Conservation (phyloP, 306 rosid genomes). For the Vicia villosa region DNA sequence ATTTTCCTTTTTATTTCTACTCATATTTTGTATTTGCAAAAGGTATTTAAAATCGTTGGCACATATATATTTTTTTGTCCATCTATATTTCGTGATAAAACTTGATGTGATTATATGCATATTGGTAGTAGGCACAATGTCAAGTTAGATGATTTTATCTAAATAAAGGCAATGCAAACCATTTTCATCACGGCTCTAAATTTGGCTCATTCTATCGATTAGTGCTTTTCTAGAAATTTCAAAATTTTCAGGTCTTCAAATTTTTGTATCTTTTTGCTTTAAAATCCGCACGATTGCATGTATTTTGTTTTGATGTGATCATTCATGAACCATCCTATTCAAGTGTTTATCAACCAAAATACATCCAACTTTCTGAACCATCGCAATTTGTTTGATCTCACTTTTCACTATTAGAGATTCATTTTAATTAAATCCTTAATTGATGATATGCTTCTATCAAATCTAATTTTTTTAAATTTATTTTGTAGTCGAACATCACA, state of each 20-base stretch:
- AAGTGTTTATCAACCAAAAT: slow-evolving; percentile 31
- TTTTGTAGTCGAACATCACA: no score
- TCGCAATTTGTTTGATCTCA: slow-evolving; percentile 14
- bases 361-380: slow-evolving; percentile 35
- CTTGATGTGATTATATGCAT: background rate
- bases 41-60: no score
- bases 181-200: slow-evolving; percentile 46
- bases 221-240: slow-evolving; percentile 39
- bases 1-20: no score
- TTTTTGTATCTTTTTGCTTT: slow-evolving; percentile 41
- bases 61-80: no score
- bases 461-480: background rate
- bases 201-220: slow-evolving; percentile 45
- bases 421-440: slow-evolving; percentile 10
- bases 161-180: slow-evolving; percentile 40
- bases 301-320: slow-evolving; percentile 39
- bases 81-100: no score
- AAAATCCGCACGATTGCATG: slow-evolving; percentile 35
- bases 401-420: slow-evolving; percentile 21
- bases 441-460: slow-evolving; percentile 10
- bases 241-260: slow-evolving; percentile 33
- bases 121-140: background rate
- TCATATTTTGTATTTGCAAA: no score
- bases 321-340: slow-evolving; percentile 48
- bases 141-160: background rate